Conservation (phyloP, 257 asterid genomes). For the Solanum infundibuliforme region DNA sequence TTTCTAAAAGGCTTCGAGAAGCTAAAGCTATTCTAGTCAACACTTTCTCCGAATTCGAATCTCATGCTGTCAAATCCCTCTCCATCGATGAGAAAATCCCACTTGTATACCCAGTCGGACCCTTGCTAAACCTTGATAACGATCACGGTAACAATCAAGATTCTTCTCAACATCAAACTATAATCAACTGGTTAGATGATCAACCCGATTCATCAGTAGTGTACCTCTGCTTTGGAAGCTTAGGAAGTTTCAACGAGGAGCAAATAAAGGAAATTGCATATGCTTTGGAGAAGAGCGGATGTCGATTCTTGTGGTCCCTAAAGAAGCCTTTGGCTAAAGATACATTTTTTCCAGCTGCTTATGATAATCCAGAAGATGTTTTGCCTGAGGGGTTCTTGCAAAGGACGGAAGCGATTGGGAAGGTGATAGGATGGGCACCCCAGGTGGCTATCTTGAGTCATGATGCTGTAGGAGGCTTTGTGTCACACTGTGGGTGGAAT, state of each 20-base stretch:
- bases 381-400: constrained; percentile 16
- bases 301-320: constrained; percentile 13
- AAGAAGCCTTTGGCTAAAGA: not conserved
- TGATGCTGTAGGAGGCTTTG: constrained; percentile 10
- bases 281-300: constrained; percentile 9
- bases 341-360: not conserved
- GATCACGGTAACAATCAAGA: not conserved
- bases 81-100: constrained; percentile 1
- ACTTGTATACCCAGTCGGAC: constrained; percentile 33
- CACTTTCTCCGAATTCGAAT: constrained; percentile 36
- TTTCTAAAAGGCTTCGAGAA: not conserved
- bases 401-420: constrained; percentile 2
- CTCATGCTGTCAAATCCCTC: constrained; percentile 13
- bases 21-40: constrained; percentile 29
- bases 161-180: not conserved
- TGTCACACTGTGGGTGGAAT: constrained; percentile 20
- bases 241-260: constrained; percentile 3
- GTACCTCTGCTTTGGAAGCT: constrained; percentile 18
- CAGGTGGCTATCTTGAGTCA: constrained; percentile 4
- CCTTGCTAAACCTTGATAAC: constrained; percentile 10
- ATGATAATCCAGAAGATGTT: not conserved
- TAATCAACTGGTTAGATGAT: constrained; percentile 9
- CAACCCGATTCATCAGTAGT: constrained; percentile 15
- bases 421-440: constrained; percentile 14
- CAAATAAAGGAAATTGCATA: constrained; percentile 17